Evolutionary conservation across 148 eudicot genomes (phyloP), one percentile per base, ranked within the genome.

Genomic region (Heliamphora exappendiculata): DNA sequence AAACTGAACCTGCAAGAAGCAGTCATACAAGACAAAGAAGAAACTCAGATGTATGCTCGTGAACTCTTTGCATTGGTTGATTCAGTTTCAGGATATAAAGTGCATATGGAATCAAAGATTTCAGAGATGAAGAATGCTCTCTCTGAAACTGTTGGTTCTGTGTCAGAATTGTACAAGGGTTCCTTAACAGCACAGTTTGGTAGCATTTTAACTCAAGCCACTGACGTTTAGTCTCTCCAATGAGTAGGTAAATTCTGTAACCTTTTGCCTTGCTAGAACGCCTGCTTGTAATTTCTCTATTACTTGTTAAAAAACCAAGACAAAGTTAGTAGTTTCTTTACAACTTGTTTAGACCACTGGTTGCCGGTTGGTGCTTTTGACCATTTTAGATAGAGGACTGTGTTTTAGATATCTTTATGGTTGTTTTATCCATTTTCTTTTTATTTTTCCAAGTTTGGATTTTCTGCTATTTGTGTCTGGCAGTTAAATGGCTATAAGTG

Each of bases 81-180:
- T 82, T 79, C 88, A 31, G 90, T 92, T 80, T 86, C 96, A 44
- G 85, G 79, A 74, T 87, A 88, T 85, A 91, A 92, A 75, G 98
- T 92, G 87, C 81, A 87, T 49, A 77, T 85, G 72, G 86, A 80
- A 55, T 86, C 82, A 36, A 92, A 89, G 75, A 78, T 91, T 44
- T 68, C 83, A 9, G 87, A 86, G 79, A 88, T 89, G 94, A 86
- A 71, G 74, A 81, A 76, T 37, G 82, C 82, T 63, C 87, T 92
- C 24, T 63, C 72, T 5, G 88, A 88, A 83, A 84, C 89, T 29
- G 78, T 81, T 33, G 82, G 67, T 53, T 78, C 77, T 37, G 72
- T 89, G 59, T 83, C 92, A 13, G 86, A 84, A 70, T 58, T 78
- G 65, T 84, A 87, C 78, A 90, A 84, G 84, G 78, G 72, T 78